These are phyloP conservation scores for Diaporthe humulicola DNA, from an alignment of 2,329 filamentous ascomycete species.

Conservation along the genomic window DNA sequence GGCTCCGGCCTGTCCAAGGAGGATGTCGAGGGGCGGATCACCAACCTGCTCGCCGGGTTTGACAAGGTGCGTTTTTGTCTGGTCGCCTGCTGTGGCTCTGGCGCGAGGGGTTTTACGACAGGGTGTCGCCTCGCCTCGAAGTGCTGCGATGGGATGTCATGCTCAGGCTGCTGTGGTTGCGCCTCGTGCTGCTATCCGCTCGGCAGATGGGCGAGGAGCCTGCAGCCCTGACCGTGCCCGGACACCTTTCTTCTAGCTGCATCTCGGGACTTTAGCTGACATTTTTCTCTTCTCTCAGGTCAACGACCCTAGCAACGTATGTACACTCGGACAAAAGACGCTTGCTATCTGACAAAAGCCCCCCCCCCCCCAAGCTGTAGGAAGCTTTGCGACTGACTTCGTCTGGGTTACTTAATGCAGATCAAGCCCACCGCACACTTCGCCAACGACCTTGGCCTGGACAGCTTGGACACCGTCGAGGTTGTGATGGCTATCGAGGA, in stretches of 20 bases:
- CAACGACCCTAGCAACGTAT: conserved; percentile 74
- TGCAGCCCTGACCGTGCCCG: no score
- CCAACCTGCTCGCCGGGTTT: conserved; percentile 93
- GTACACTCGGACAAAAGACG: conserved; percentile 44
- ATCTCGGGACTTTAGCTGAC: conserved; percentile 43
- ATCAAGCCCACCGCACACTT: conserved; percentile 90
- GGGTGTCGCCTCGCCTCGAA: no score
- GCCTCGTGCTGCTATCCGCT: not conserved
- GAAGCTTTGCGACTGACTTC: conserved; percentile 15
- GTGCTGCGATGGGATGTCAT: not conserved
- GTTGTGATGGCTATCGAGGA: conserved; percentile 99
- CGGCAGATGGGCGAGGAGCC: not conserved
- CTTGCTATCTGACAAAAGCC: not conserved
- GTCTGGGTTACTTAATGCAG: conserved; percentile 58
- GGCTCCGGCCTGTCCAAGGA: conserved; percentile 81
- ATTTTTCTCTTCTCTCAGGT: conserved; percentile 64
- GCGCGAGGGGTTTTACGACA: no score
- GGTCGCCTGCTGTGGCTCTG: no score
- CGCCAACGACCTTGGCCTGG: conserved; percentile 95
- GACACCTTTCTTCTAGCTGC: not conserved
- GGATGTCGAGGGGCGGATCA: conserved; percentile 86
- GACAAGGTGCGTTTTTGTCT: conserved; percentile 81
- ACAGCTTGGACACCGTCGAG: conserved; percentile 98
- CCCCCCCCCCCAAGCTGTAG: not conserved
- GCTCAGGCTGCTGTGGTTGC: not conserved